A percentile compares a stretch with the other conserved stretches of the same genome.
Conservation (phyloP, 2,329 filamentous ascomycete species). For the Xylaria sp. region DNA sequence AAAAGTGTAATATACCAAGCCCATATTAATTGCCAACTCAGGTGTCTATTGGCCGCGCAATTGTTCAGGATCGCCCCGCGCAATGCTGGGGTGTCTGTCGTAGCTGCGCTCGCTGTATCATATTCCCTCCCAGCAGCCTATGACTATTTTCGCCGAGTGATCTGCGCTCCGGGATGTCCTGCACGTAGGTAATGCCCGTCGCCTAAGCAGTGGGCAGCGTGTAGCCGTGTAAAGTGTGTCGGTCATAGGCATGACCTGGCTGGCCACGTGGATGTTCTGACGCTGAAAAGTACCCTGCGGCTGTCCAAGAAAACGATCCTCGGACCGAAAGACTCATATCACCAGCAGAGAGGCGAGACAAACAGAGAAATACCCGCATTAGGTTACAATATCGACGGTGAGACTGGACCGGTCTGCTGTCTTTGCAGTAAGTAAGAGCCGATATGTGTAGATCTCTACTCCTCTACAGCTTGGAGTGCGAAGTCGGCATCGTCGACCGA, state of each 20-base stretch:
- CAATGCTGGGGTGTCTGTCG: slow-evolving; percentile 1
- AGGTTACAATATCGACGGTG: slow-evolving; percentile 27
- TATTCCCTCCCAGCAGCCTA: slow-evolving; percentile 5
- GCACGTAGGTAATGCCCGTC: not conserved
- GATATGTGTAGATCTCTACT: slow-evolving; percentile 5
- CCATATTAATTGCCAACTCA: not conserved
- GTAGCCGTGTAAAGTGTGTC: not conserved
- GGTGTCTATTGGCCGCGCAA: not conserved
- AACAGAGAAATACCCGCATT: slow-evolving; percentile 12
- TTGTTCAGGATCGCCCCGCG: slow-evolving; percentile 1
- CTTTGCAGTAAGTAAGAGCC: slow-evolving; percentile 1
- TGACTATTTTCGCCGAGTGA: slow-evolving; percentile 11
- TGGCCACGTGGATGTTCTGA: slow-evolving; percentile 24
- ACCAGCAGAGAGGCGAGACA: slow-evolving; percentile 7
- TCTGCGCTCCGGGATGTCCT: slow-evolving; percentile 11
- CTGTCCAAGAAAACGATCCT: not conserved
- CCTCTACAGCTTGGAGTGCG: not conserved
- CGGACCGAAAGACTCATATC: slow-evolving; percentile 13
- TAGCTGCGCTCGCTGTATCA: not conserved
- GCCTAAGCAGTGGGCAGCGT: not conserved
- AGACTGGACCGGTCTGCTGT: slow-evolving; percentile 10
- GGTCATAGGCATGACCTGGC: not conserved
- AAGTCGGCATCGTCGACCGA: not conserved
- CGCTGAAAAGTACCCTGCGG: slow-evolving; percentile 1
- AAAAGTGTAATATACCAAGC: not conserved